Conservation (phyloP, 139 green algal species). For the Chlamydomonas sp. region DNA sequence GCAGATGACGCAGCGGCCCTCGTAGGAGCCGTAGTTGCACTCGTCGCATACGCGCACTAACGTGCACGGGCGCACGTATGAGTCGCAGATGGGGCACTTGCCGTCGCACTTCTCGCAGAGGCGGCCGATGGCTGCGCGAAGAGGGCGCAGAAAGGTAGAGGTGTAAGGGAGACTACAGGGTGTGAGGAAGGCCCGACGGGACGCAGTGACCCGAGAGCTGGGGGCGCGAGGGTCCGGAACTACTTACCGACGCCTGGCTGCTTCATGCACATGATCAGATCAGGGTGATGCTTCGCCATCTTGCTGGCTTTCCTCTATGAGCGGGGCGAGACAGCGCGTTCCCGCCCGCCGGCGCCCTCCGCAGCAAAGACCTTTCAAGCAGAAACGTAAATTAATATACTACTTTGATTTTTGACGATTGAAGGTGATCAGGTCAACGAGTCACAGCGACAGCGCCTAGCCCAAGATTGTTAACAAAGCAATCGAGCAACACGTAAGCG, state of each 20-base stretch:
- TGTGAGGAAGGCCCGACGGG: not conserved
- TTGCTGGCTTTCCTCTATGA: not conserved
- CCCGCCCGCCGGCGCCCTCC: too few species aligned
- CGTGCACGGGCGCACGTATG: slow-evolving; percentile 93
- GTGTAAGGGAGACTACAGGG: not conserved
- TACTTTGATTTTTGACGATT: too few species aligned
- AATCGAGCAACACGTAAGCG: too few species aligned
- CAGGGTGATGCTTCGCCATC: slow-evolving; percentile 74
- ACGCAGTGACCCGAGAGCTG: not conserved
- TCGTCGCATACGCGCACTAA: slow-evolving; percentile 99
- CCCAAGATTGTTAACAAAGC: too few species aligned
- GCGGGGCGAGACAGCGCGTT: too few species aligned
- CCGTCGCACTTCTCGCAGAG: slow-evolving; percentile 98
- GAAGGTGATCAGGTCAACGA: too few species aligned
- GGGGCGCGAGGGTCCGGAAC: not conserved
- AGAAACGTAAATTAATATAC: too few species aligned
- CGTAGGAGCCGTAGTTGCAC: slow-evolving; percentile 98
- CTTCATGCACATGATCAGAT: slow-evolving; percentile 99
- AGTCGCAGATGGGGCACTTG: slow-evolving; percentile 98
- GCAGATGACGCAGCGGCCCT: slow-evolving; percentile 98
- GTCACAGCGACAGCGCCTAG: too few species aligned
- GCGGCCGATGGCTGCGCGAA: slow-evolving; percentile 88
- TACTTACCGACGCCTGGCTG: slow-evolving; percentile 93
- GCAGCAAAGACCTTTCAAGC: too few species aligned
- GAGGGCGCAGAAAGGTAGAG: not conserved